Percentiles rank a stretch among this genome's conserved stretches.
Conservation (phyloP, 1,284 basidiomycete genomes). For the Tylopilus orsonianus region DNA sequence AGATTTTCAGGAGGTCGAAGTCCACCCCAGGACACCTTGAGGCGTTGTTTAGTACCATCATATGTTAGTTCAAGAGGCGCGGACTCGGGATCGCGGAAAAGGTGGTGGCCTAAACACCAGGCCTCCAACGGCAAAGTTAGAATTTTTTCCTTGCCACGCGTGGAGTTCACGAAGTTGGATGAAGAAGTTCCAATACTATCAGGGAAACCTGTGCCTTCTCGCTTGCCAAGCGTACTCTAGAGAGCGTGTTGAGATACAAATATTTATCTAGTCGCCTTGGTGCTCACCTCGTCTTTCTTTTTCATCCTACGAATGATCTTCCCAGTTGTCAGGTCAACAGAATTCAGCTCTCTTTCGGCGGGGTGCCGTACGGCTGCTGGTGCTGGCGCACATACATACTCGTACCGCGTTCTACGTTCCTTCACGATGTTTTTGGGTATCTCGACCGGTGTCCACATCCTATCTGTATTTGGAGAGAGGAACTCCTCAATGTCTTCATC, state of each 20-base stretch:
- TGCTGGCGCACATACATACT: not conserved
- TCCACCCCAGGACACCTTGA: conserved; percentile 14
- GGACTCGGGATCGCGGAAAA: conserved; percentile 14
- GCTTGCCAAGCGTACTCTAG: conserved; percentile 10
- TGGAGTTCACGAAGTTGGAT: conserved; percentile 25
- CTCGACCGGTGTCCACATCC: not conserved
- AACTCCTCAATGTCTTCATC: conserved; percentile 26
- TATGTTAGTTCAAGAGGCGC: conserved; percentile 22
- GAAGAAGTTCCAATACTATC: conserved; percentile 33
- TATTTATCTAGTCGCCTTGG: not conserved
- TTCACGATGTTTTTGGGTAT: conserved; percentile 26
- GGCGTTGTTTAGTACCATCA: conserved; percentile 1
- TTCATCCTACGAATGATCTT: conserved; percentile 23
- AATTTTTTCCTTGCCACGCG: conserved; percentile 7
- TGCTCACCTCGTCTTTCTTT: conserved; percentile 27
- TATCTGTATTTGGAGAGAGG: conserved; percentile 1
- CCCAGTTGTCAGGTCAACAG: conserved; percentile 14
- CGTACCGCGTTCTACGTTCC: conserved; percentile 7
- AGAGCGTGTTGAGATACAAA: conserved; percentile 4
- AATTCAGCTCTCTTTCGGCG: not conserved
- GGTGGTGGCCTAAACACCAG: conserved; percentile 28
- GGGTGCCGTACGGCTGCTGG: conserved; percentile 12
- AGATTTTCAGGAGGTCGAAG: conserved; percentile 14
- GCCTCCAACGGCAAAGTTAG: conserved; percentile 23
- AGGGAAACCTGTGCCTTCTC: not conserved